phyloP scores from a whole-genome alignment of 371 early-diverging fungal species.

The Saksenaea oblongispora region DNA sequence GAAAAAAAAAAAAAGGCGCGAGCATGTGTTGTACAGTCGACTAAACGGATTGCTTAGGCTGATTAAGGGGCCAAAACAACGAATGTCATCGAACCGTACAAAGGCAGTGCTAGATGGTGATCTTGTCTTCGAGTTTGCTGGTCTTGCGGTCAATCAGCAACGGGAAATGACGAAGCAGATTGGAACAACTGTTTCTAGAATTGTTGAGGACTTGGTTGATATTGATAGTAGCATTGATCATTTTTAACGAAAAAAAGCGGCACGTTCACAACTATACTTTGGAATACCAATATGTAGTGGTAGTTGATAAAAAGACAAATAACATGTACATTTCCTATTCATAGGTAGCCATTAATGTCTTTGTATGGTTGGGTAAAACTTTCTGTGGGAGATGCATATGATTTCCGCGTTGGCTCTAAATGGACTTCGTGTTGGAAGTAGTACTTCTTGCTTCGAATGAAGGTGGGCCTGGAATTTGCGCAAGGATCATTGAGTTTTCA shows the following conservation, averaged over 20 bases:
- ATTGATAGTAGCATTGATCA: conserved; percentile 70
- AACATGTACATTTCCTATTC: not conserved
- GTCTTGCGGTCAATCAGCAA: conserved; percentile 71
- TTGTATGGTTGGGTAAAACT: no score
- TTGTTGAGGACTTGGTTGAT: conserved; percentile 84
- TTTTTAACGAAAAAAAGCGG: conserved; percentile 57
- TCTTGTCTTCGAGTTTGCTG: conserved; percentile 73
- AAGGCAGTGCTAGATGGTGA: conserved; percentile 86
- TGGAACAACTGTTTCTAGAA: conserved; percentile 79
- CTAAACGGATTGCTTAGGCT: conserved; percentile 16
- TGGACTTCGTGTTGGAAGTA: no score
- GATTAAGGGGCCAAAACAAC: conserved; percentile 60
- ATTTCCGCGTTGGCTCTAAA: no score
- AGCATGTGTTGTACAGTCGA: not conserved
- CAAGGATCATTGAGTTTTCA: no score
- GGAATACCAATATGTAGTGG: no score
- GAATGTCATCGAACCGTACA: conserved; percentile 66
- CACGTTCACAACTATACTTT: not conserved
- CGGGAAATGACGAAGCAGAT: conserved; percentile 86
- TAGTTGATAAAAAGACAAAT: not conserved
- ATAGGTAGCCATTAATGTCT: no score
- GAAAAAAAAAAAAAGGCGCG: conserved; percentile 2
- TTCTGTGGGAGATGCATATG: no score
- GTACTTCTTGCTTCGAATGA: no score
- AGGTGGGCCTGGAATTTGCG: no score